A percentile compares a stretch with the other conserved stretches of the same genome.
Conservation (phyloP, 495 filamentous ascomycete species). For the Parmelia sp. region DNA sequence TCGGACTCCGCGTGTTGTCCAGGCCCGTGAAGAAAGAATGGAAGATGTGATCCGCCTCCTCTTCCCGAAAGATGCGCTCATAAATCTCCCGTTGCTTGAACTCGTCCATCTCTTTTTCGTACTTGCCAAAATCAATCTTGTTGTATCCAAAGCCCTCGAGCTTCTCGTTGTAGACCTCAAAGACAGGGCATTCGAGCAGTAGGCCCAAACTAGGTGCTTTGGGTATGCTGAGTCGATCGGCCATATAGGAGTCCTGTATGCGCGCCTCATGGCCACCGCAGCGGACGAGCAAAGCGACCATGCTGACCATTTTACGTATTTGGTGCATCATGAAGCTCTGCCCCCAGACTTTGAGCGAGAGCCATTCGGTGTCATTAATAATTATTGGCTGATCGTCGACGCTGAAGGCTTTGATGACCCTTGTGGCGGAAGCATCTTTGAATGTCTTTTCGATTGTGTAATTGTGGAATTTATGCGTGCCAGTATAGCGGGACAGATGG, state of each 20-base stretch:
- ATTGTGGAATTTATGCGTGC: conserved; percentile 89
- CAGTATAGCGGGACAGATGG: conserved; percentile 62
- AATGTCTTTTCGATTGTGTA: conserved; percentile 84
- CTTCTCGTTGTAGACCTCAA: conserved; percentile 71
- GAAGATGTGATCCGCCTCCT: conserved; percentile 62
- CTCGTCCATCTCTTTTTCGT: conserved; percentile 66
- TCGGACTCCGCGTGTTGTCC: conserved; percentile 18
- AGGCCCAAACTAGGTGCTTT: conserved; percentile 88
- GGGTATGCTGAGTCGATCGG: conserved; percentile 70
- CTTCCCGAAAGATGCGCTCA: conserved; percentile 78
- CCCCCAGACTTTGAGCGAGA: conserved; percentile 90
- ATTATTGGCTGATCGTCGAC: conserved; percentile 64
- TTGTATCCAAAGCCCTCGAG: conserved; percentile 53
- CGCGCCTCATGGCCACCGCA: conserved; percentile 62
- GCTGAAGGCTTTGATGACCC: conserved; percentile 84
- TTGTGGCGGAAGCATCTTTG: conserved; percentile 73
- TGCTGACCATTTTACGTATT: conserved; percentile 96
- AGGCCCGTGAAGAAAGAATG: conserved; percentile 24
- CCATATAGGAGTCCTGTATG: conserved; percentile 63
- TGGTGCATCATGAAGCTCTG: conserved; percentile 99
- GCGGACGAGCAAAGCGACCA: conserved; percentile 77
- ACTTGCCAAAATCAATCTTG: conserved; percentile 69
- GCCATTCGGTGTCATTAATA: conserved; percentile 88
- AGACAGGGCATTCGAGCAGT: conserved; percentile 83
- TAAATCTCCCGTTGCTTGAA: conserved; percentile 97